phyloP scores from a whole-genome alignment of 2,329 filamentous ascomycete genomes.

The Metarhizium guizhouense region DNA sequence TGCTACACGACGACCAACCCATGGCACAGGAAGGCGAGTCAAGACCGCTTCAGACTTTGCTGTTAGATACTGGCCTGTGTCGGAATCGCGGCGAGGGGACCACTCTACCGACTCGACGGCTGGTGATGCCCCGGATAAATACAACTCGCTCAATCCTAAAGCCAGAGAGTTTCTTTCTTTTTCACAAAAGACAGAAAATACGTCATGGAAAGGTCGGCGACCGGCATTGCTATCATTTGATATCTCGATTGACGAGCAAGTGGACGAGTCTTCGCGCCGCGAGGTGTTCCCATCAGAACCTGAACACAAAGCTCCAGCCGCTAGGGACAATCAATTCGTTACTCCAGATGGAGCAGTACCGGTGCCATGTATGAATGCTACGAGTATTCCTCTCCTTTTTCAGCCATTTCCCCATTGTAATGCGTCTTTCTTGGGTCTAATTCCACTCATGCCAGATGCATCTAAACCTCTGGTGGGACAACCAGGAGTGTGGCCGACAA shows the following conservation, averaged over 20 bases:
- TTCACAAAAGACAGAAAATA: background rate
- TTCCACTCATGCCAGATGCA: background rate
- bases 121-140: background rate
- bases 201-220: background rate
- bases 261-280: background rate
- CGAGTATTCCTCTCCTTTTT: background rate
- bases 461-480: background rate
- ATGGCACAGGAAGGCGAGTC: constrained; percentile 5
- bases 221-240: background rate
- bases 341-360: background rate
- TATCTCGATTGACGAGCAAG: background rate
- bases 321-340: background rate
- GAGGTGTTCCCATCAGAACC: background rate
- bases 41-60: constrained; percentile 9
- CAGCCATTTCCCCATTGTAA: background rate
- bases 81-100: background rate
- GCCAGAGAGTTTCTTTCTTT: constrained; percentile 11
- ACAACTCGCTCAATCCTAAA: constrained; percentile 11
- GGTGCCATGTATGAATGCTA: background rate
- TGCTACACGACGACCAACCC: constrained; percentile 1
- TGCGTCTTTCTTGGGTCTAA: background rate
- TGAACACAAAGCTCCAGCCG: background rate
- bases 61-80: constrained; percentile 3
- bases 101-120: background rate
- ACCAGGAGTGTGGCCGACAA: background rate